phyloP scores from a whole-genome alignment of 1,284 basidiomycete species.

The Trametes sp. region DNA sequence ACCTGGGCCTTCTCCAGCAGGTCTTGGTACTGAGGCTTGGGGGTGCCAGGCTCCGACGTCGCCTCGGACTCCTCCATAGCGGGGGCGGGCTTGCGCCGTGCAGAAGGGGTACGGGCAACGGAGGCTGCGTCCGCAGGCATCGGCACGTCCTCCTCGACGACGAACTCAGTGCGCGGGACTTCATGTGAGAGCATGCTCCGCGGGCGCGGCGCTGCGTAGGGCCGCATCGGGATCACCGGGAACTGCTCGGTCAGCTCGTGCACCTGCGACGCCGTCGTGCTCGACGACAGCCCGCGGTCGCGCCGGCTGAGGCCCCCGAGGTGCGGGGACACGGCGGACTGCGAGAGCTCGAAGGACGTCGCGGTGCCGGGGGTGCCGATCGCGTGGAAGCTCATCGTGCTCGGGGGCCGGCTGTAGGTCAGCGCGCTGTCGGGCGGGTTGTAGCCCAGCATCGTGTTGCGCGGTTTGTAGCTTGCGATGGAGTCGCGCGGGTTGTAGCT shows the following conservation, averaged over 20 bases:
- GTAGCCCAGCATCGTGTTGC: conserved; percentile 6
- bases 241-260: conserved; percentile 60
- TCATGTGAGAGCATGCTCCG: conserved; percentile 31
- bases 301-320: conserved; percentile 14
- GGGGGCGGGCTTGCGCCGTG: conserved; percentile 27
- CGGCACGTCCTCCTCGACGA: conserved; percentile 18
- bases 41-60: conserved; percentile 7
- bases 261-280: conserved; percentile 47
- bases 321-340: conserved; percentile 3
- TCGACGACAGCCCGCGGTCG: conserved; percentile 24
- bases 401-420: conserved; percentile 11
- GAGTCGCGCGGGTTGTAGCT: not conserved
- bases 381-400: conserved; percentile 19
- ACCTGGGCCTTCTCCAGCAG: conserved; percentile 1
- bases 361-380: conserved; percentile 18
- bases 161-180: conserved; percentile 20
- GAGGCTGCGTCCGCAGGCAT: not conserved
- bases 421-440: conserved; percentile 14
- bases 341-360: conserved; percentile 3
- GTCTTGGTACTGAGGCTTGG: not conserved
- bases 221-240: conserved; percentile 54
- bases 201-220: conserved; percentile 7
- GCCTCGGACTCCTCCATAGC: conserved; percentile 9
- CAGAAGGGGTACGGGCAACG: conserved; percentile 14
- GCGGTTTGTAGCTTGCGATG: conserved; percentile 12